Conservation (phyloP, 306 rosid genomes). For the Cyamopsis tetragonoloba region DNA sequence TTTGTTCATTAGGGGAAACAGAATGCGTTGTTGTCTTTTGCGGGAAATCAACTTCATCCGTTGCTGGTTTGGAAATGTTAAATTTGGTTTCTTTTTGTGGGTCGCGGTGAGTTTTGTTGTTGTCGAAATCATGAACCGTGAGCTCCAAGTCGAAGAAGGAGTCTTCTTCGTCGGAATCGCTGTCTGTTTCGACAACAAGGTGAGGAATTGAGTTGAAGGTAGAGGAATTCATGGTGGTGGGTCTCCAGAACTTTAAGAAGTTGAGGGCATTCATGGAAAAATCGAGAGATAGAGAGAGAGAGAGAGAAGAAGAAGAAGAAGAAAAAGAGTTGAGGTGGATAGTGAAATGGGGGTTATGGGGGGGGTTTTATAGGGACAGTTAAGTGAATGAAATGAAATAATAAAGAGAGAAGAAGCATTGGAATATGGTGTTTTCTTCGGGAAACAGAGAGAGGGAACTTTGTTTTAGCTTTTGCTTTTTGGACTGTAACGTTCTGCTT, state of each 20-base stretch:
- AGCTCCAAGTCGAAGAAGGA: constrained; percentile 90
- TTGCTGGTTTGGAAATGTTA: neutral
- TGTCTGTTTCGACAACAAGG: constrained; percentile 38
- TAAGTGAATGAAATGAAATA: constrained; percentile 32
- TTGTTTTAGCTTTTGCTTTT: constrained; percentile 50
- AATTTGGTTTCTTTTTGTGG: constrained; percentile 15
- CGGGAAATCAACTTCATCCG: neutral
- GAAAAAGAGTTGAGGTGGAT: too few species aligned
- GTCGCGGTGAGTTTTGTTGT: constrained; percentile 14
- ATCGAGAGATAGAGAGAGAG: neutral
- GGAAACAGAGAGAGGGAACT: constrained; percentile 28
- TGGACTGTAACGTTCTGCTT: neutral
- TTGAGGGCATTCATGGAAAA: constrained; percentile 60
- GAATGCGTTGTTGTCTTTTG: constrained; percentile 24
- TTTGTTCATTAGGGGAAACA: constrained; percentile 43
- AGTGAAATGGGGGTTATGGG: neutral
- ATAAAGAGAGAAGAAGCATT: constrained; percentile 29
- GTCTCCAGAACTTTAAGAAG: constrained; percentile 73
- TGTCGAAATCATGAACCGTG: constrained; percentile 24
- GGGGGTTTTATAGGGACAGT: constrained; percentile 37
- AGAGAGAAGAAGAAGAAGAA: neutral
- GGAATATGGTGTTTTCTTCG: constrained; percentile 41
- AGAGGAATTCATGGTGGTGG: constrained; percentile 16
- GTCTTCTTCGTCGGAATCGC: constrained; percentile 57
- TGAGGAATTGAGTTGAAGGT: constrained; percentile 30